These are phyloP conservation scores for Mycogone perniciosa DNA, from an alignment of 2,329 filamentous ascomycete genomes.

Conservation along the genomic window DNA sequence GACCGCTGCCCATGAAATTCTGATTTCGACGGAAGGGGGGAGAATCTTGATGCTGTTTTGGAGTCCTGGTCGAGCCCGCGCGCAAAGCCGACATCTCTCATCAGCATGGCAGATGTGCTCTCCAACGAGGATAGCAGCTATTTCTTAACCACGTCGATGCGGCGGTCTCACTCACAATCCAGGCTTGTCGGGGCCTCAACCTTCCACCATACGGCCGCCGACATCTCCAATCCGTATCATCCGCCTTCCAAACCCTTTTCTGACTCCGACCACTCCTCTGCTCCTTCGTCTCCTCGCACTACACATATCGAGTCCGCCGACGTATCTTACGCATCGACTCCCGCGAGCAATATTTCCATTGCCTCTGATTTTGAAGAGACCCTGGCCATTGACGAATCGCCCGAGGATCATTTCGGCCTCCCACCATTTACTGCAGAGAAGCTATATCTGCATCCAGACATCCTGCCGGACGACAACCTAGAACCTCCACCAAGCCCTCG, in stretches of 20 bases:
- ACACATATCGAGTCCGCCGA: slow-evolving; percentile 47
- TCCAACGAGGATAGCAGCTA: slow-evolving; percentile 51
- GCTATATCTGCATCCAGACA: slow-evolving; percentile 33
- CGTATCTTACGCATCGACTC: slow-evolving; percentile 56
- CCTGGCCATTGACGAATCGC: slow-evolving; percentile 37
- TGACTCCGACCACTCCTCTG: slow-evolving; percentile 46
- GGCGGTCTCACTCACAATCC: slow-evolving; percentile 55
- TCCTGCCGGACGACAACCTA: slow-evolving; percentile 32
- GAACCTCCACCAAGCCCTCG: slow-evolving; percentile 46
- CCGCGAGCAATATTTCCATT: slow-evolving; percentile 57
- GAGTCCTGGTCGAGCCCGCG: slow-evolving; percentile 5
- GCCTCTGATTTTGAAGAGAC: slow-evolving; percentile 49
- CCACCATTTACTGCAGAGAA: slow-evolving; percentile 41
- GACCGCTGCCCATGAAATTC: slow-evolving; percentile 6
- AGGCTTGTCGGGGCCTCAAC: slow-evolving; percentile 44
- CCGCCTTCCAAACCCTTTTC: slow-evolving; percentile 37
- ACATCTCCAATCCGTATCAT: slow-evolving; percentile 42
- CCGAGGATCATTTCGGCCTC: slow-evolving; percentile 43
- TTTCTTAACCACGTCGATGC: slow-evolving; percentile 48
- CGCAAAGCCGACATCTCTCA: neutral
- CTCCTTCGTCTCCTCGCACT: slow-evolving; percentile 50
- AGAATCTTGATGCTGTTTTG: neutral
- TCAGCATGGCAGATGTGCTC: slow-evolving; percentile 50
- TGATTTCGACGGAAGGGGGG: neutral
- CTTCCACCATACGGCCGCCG: slow-evolving; percentile 36